Evolutionary conservation across 2,329 filamentous ascomycete species (phyloP), one percentile per base, ranked within the genome.

Genomic region (Fusarium sp.): DNA sequence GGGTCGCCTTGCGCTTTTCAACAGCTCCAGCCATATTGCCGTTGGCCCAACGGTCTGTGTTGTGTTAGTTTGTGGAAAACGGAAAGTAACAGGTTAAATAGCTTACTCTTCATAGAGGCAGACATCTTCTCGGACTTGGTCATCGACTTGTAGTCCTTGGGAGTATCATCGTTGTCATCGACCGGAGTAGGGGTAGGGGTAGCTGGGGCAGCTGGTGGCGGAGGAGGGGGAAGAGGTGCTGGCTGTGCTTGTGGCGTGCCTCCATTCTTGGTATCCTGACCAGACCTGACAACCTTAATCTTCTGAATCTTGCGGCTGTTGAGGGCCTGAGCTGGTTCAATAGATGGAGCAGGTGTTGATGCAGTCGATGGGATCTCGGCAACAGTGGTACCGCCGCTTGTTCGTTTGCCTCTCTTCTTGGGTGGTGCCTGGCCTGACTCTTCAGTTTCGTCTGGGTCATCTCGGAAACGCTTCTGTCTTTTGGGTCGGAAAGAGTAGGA

Each of bases 81-180:
- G 14, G 14, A 47, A 8, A 22, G 24, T 16, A 49, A 7, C 6
- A 3, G 11, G 22, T 1, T 7, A 5, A 49, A 13, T 48, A 42
- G 78, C 84, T 80, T 81, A 89, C 87, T 86, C 81, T 88, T 88
- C 87, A 90, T 90, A 4, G 87, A 89, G 20, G 83, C 84, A n/a
- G 85, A 88, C 87, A 90, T 89, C 82, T 90, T 90, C 79, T 90
- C 87, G 30, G 86, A 88, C 79, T 90, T 90, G 49, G 86, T 89
- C 87, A 89, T 89, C 45, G 84, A 82, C 37, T 85, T 84, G 72
- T 89, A 89, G 55, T 88, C 86, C 79, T 89, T 88, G 48, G 71
- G 75, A 20, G 76, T 73, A 61, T 85, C 82, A 27, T 83, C 82
- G 16, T 74, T 78, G 13, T 80, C 79, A 6, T 77, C 79, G 12